Conservation (phyloP, 495 filamentous ascomycete genomes). For the Geopyxis carbonaria region DNA sequence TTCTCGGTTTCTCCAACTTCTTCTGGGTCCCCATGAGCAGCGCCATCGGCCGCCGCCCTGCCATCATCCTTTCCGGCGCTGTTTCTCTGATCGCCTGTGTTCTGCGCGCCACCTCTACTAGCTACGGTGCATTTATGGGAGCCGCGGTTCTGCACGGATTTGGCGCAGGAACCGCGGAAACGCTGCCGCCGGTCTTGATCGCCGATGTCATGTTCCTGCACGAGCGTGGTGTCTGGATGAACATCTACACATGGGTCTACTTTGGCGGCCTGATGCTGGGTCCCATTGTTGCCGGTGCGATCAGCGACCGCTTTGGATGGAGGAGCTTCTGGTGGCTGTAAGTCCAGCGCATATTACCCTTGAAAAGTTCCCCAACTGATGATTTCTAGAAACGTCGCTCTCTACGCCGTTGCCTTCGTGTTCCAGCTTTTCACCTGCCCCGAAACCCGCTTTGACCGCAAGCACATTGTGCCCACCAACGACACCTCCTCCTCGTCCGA, state of each 20-base stretch:
- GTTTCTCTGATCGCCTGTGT: constrained; percentile 40
- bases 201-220: constrained; percentile 51
- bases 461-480: constrained; percentile 13
- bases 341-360: too few species aligned
- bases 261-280: constrained; percentile 33
- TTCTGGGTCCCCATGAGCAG: constrained; percentile 46
- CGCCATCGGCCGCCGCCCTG: constrained; percentile 40
- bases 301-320: constrained; percentile 40
- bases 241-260: constrained; percentile 44
- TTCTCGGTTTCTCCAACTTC: constrained; percentile 48
- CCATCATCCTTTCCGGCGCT: constrained; percentile 38
- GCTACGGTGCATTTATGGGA: constrained; percentile 44
- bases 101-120: constrained; percentile 42
- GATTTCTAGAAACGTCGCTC: constrained; percentile 31
- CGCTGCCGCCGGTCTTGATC: constrained; percentile 45
- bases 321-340: constrained; percentile 41
- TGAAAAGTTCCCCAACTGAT: neutral
- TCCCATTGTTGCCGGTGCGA: constrained; percentile 42
- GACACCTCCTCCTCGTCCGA: constrained; percentile 7
- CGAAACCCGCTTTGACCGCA: constrained; percentile 43
- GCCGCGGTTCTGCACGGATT: constrained; percentile 44
- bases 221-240: constrained; percentile 48
- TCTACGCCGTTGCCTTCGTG: constrained; percentile 32
- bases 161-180: constrained; percentile 41
- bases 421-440: constrained; percentile 40